Evolutionary conservation across 129 eudicot species (phyloP).

Genomic region (Arctium minus): DNA sequence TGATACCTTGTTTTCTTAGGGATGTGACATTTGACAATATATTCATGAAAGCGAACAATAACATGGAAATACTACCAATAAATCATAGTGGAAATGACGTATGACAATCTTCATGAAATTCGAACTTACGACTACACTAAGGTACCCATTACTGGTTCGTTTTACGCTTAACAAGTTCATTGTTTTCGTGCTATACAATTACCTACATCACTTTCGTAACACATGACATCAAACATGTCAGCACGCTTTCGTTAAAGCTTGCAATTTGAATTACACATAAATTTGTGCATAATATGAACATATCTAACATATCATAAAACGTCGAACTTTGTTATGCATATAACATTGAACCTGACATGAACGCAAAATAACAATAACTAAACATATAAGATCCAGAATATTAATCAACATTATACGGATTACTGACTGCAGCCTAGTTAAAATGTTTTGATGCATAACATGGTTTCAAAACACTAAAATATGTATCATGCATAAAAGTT

Average conservation of each 20-base stretch:
- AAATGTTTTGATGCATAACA: background rate
- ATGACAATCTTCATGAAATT: background rate
- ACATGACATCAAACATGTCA: background rate
- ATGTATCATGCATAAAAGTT: background rate
- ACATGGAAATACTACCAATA: background rate
- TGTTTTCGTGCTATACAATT: background rate
- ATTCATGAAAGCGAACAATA: background rate
- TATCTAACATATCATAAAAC: no score
- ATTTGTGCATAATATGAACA: no score
- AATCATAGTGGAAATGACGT: background rate
- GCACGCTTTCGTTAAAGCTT: background rate
- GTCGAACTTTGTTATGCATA: no score
- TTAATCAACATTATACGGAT: background rate
- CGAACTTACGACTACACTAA: background rate
- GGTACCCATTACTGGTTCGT: background rate
- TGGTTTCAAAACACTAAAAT: background rate
- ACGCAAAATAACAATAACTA: background rate
- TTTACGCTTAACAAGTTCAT: no score
- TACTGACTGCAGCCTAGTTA: background rate
- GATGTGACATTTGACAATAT: no score
- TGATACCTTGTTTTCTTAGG: no score
- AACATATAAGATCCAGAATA: background rate
- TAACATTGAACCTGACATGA: background rate
- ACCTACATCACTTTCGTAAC: background rate
- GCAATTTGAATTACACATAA: no score